Conservation (phyloP, 371 early-diverging fungal species). For the Encephalitozoon romaleae region DNA sequence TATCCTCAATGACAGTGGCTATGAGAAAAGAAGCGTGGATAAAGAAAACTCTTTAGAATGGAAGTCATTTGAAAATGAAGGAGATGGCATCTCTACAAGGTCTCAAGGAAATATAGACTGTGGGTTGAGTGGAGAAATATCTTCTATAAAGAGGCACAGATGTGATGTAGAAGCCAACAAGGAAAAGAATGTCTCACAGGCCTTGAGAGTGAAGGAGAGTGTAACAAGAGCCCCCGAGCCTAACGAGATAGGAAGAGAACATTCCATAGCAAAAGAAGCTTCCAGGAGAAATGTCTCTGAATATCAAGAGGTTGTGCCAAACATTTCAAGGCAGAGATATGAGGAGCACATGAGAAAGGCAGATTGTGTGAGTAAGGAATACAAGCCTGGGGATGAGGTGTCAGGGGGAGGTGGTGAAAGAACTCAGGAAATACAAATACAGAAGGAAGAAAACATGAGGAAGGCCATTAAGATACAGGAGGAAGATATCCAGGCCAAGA, state of each 20-base stretch:
- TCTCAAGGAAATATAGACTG: not conserved
- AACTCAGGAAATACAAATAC: not conserved
- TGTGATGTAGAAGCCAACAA: not conserved
- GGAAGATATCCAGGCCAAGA: not conserved
- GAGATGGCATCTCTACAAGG: not conserved
- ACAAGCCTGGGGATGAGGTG: not conserved
- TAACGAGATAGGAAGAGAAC: not conserved
- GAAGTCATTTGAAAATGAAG: not conserved
- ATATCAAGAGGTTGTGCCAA: not conserved
- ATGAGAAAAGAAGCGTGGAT: not conserved
- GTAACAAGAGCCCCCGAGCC: not conserved
- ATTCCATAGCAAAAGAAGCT: not conserved
- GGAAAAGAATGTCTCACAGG: not conserved
- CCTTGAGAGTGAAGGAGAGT: not conserved
- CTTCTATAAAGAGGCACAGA: not conserved
- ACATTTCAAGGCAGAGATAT: slow-evolving; percentile 4
- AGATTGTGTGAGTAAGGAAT: not conserved
- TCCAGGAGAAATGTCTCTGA: not conserved
- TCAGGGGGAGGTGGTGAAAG: not conserved
- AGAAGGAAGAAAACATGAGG: not conserved
- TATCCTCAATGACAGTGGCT: not conserved
- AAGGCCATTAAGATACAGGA: not conserved
- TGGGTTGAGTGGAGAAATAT: not conserved
- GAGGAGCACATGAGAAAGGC: not conserved
- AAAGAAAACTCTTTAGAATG: not conserved